Conservation (phyloP, 2,329 filamentous ascomycete genomes). For the Xylaria sp. region DNA sequence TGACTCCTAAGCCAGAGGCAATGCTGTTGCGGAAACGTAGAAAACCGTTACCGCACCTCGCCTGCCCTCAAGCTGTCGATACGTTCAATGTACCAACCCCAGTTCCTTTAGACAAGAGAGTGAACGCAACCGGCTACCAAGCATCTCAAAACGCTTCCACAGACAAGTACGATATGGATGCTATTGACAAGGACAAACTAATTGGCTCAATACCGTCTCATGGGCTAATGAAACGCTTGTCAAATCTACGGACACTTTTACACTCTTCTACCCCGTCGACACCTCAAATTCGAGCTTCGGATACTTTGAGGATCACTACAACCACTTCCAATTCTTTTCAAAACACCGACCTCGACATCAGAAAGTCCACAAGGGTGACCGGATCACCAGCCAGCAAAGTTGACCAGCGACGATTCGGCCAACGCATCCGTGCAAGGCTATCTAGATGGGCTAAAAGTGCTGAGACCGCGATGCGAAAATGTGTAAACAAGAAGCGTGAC, state of each 20-base stretch:
- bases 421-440: slow-evolving; percentile 36
- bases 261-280: slow-evolving; percentile 15
- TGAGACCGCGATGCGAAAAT: slow-evolving; percentile 32
- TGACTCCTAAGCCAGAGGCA: slow-evolving; percentile 28
- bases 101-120: background rate
- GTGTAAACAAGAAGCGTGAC: slow-evolving; percentile 27
- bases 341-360: slow-evolving; percentile 22
- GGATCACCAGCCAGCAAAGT: slow-evolving; percentile 15
- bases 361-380: slow-evolving; percentile 12
- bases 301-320: slow-evolving; percentile 10
- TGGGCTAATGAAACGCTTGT: slow-evolving; percentile 36
- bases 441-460: slow-evolving; percentile 38
- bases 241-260: slow-evolving; percentile 35
- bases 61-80: slow-evolving; percentile 6
- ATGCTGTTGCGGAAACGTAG: slow-evolving; percentile 24
- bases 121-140: slow-evolving; percentile 6
- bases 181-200: slow-evolving; percentile 6
- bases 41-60: slow-evolving; percentile 21
- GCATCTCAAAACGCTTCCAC: slow-evolving; percentile 8
- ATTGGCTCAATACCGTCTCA: slow-evolving; percentile 23
- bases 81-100: background rate
- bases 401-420: slow-evolving; percentile 25
- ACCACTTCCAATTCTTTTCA: slow-evolving; percentile 8
- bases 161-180: slow-evolving; percentile 13
- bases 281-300: background rate